These are phyloP conservation scores for Fusarium buharicum DNA, from an alignment of 2,329 filamentous ascomycete genomes.

Conservation along the genomic window DNA sequence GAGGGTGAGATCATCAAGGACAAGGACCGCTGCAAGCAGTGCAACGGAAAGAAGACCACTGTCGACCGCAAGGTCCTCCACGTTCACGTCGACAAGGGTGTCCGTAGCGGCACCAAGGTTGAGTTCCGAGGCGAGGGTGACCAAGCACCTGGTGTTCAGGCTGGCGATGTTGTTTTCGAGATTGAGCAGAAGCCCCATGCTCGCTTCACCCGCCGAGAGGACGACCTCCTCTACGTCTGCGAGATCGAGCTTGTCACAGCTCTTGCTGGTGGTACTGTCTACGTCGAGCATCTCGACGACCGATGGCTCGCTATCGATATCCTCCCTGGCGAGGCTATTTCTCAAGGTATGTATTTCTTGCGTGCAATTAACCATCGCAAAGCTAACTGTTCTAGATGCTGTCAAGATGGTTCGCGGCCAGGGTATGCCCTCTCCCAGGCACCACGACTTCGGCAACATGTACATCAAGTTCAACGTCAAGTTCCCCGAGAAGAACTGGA, in stretches of 20 bases:
- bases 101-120: constrained; percentile 93
- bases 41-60: constrained; percentile 96
- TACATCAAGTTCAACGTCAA: constrained; percentile 98
- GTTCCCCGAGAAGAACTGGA: constrained; percentile 86
- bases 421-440: constrained; percentile 95
- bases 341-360: constrained; percentile 74
- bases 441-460: constrained; percentile 95
- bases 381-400: constrained; percentile 67
- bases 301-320: constrained; percentile 96
- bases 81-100: constrained; percentile 95
- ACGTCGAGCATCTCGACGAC: constrained; percentile 96
- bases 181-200: constrained; percentile 99
- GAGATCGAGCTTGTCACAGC: constrained; percentile 97
- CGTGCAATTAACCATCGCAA: constrained; percentile 1
- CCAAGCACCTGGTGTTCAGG: constrained; percentile 90
- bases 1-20: constrained; percentile 97
- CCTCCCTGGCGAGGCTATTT: constrained; percentile 91
- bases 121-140: constrained; percentile 98
- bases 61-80: constrained; percentile 98
- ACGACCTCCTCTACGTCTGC: constrained; percentile 93
- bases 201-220: constrained; percentile 94
- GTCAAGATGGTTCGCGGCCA: constrained; percentile 96
- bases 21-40: constrained; percentile 97
- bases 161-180: constrained; percentile 97
- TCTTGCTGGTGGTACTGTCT: constrained; percentile 88